These are phyloP conservation scores for Auricularia heimuer DNA, from an alignment of 768 basidiomycete species.

Conservation along the genomic window DNA sequence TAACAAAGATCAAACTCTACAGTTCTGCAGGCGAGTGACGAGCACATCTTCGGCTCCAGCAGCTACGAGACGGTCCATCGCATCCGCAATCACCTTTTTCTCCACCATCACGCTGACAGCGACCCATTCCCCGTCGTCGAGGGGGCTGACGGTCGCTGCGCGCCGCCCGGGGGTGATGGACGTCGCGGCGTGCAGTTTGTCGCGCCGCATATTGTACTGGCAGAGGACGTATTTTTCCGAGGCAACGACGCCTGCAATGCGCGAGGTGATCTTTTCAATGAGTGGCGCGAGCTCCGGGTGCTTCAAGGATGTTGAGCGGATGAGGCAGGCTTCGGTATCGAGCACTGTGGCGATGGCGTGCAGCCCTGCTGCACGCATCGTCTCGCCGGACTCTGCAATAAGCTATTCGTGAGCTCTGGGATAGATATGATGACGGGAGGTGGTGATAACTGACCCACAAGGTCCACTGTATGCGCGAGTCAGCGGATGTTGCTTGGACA, in stretches of 20 bases:
- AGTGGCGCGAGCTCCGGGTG: constrained; percentile 53
- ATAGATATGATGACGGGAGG: background rate
- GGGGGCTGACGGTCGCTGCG: constrained; percentile 76
- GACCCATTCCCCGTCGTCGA: constrained; percentile 82
- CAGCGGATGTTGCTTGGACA: background rate
- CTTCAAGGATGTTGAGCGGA: constrained; percentile 63
- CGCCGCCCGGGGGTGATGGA: constrained; percentile 78
- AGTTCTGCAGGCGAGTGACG: constrained; percentile 85
- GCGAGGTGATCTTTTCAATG: constrained; percentile 70
- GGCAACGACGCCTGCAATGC: constrained; percentile 88
- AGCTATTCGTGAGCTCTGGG: background rate
- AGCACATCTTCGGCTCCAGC: constrained; percentile 87
- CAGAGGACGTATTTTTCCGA: constrained; percentile 70
- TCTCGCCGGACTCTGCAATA: constrained; percentile 85
- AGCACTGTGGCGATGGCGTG: constrained; percentile 88
- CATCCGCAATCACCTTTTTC: constrained; percentile 63
- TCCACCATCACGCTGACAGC: constrained; percentile 90
- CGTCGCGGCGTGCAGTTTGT: constrained; percentile 49
- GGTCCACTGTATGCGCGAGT: constrained; percentile 55
- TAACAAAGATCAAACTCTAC: constrained; percentile 46
- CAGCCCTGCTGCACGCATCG: constrained; percentile 96
- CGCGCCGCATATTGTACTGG: constrained; percentile 82
- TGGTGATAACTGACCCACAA: constrained; percentile 61
- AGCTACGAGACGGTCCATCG: constrained; percentile 80
- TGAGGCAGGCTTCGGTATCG: constrained; percentile 82